These are phyloP conservation scores for Mesembryanthemum crystallinum DNA, from an alignment of 148 eudicot species.

Conservation along the genomic window DNA sequence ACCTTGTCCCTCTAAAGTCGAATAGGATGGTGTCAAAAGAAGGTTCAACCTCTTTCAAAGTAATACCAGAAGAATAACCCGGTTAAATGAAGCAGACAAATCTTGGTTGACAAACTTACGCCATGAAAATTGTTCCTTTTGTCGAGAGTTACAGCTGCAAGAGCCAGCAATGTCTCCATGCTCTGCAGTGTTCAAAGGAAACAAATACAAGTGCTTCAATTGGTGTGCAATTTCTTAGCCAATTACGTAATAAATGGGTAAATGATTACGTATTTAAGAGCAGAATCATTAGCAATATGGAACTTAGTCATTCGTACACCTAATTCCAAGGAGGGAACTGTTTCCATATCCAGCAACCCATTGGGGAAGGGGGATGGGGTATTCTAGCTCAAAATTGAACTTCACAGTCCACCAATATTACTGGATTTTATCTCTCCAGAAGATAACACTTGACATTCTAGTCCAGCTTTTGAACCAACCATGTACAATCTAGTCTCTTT, in stretches of 20 bases:
- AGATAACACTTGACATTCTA: background rate
- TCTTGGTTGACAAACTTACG: conserved; percentile 14
- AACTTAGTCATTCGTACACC: background rate
- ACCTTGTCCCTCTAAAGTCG: background rate
- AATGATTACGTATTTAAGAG: too few species aligned
- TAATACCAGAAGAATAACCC: background rate
- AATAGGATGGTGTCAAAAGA: background rate
- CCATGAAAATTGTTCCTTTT: conserved; percentile 14
- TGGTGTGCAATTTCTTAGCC: background rate
- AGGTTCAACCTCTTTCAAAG: background rate
- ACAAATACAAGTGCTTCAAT: background rate
- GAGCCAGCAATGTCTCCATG: conserved; percentile 38
- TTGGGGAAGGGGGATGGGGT: too few species aligned
- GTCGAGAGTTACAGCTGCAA: conserved; percentile 27
- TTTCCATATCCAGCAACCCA: too few species aligned
- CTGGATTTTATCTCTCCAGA: background rate
- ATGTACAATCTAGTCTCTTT: too few species aligned
- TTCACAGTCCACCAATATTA: background rate
- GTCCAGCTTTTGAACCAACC: too few species aligned
- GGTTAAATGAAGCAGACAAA: too few species aligned
- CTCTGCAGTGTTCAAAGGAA: conserved; percentile 31
- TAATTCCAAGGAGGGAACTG: too few species aligned
- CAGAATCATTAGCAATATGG: too few species aligned
- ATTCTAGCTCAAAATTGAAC: background rate
- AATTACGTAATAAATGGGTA: background rate